Conservation (phyloP, 495 filamentous ascomycete genomes). For the Pyrenula massariospora region DNA sequence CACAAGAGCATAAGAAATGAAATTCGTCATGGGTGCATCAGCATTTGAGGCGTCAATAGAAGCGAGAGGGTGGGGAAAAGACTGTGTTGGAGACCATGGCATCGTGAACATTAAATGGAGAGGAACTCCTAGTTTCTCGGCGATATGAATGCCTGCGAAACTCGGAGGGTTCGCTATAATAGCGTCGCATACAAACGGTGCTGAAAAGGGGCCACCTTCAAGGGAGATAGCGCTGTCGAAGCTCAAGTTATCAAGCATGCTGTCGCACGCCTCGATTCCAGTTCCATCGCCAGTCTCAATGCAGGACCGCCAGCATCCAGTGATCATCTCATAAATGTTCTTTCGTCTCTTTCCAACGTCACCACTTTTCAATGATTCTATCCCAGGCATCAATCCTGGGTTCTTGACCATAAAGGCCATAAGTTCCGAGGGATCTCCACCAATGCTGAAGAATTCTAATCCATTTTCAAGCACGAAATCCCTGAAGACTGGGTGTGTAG, state of each 20-base stretch:
- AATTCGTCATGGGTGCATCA: slow-evolving; percentile 52
- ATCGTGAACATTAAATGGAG: slow-evolving; percentile 80
- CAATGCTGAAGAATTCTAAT: slow-evolving; percentile 70
- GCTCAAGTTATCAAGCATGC: slow-evolving; percentile 15
- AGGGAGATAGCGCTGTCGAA: slow-evolving; percentile 23
- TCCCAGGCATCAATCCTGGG: slow-evolving; percentile 62
- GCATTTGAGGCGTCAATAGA: slow-evolving; percentile 39
- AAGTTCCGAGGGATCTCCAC: slow-evolving; percentile 65
- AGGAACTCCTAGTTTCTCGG: slow-evolving; percentile 69
- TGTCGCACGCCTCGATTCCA: slow-evolving; percentile 34
- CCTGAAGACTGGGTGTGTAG: slow-evolving; percentile 63
- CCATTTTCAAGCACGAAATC: slow-evolving; percentile 56
- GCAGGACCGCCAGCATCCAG: slow-evolving; percentile 73
- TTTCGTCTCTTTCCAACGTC: slow-evolving; percentile 54
- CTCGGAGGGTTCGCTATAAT: slow-evolving; percentile 81
- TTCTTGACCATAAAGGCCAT: slow-evolving; percentile 89
- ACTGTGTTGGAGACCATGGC: slow-evolving; percentile 43
- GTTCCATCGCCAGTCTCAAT: slow-evolving; percentile 51
- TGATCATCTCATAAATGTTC: slow-evolving; percentile 57
- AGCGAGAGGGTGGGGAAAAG: slow-evolving; percentile 43
- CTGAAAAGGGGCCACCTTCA: slow-evolving; percentile 16
- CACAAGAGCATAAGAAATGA: slow-evolving; percentile 60
- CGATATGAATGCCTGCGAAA: slow-evolving; percentile 71
- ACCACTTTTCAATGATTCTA: slow-evolving; percentile 54
- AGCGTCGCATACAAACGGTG: slow-evolving; percentile 65